phyloP scores from a whole-genome alignment of 495 filamentous ascomycete genomes.

The Aspergillus panamensis region DNA sequence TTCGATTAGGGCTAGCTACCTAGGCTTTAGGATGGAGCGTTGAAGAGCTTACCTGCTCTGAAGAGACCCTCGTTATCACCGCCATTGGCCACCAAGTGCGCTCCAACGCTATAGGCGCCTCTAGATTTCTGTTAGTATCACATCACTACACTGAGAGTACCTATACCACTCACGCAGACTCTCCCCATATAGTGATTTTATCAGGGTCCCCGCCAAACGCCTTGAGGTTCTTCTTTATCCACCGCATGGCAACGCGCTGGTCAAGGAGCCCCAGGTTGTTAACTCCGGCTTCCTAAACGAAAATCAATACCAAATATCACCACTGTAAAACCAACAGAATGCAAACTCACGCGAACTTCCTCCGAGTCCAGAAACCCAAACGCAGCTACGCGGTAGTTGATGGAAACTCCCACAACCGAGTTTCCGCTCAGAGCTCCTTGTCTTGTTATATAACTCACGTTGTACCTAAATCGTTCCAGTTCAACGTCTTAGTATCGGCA shows the following conservation, averaged over 20 bases:
- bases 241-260: slow-evolving; percentile 46
- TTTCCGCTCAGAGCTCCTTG: slow-evolving; percentile 43
- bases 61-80: slow-evolving; percentile 39
- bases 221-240: slow-evolving; percentile 50
- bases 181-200: slow-evolving; percentile 67
- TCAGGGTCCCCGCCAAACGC: slow-evolving; percentile 54
- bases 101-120: slow-evolving; percentile 38
- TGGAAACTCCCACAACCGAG: slow-evolving; percentile 65
- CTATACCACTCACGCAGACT: slow-evolving; percentile 51
- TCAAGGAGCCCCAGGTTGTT: slow-evolving; percentile 52
- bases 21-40: not conserved
- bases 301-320: not conserved
- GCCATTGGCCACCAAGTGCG: slow-evolving; percentile 33
- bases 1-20: slow-evolving; percentile 1
- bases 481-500: not conserved
- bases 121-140: slow-evolving; percentile 13
- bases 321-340: not conserved
- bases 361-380: slow-evolving; percentile 65
- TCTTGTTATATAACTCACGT: slow-evolving; percentile 37
- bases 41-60: slow-evolving; percentile 27
- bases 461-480: slow-evolving; percentile 23
- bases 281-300: slow-evolving; percentile 36
- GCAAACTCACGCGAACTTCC: slow-evolving; percentile 35
- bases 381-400: slow-evolving; percentile 71
- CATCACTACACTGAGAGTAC: not conserved